A percentile compares a stretch with the other conserved stretches of the same genome.
phyloP scores from a whole-genome alignment of 192 early-diverging fungal genomes.

The Coemansia sp. region DNA sequence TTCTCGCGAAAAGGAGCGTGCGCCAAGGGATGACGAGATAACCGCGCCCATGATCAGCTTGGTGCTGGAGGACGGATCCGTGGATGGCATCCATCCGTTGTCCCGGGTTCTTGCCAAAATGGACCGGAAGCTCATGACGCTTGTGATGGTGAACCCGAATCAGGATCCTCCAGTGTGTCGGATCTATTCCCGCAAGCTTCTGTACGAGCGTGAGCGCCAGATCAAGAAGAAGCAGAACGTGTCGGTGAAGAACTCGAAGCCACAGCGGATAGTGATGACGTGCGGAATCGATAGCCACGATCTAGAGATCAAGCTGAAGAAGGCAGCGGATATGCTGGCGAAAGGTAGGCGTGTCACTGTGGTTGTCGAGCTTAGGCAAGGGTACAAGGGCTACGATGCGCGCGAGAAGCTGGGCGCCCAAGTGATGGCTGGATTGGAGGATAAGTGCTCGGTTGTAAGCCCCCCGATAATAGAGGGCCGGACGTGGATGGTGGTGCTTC shows the following conservation, averaged over 20 bases:
- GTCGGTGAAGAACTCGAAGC: conserved; percentile 9
- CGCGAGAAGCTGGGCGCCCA: conserved; percentile 5
- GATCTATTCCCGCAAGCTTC: conserved; percentile 32
- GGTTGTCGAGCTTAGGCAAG: conserved; percentile 16
- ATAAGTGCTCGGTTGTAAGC: conserved; percentile 2
- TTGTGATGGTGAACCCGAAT: conserved; percentile 30
- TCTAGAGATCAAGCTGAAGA: conserved; percentile 29
- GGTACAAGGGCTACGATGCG: background rate
- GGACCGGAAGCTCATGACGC: conserved; percentile 26
- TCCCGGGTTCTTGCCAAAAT: conserved; percentile 14
- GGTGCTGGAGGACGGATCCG: conserved; percentile 19
- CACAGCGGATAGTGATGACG: conserved; percentile 20
- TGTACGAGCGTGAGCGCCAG: conserved; percentile 41
- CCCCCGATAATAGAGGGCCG: conserved; percentile 18
- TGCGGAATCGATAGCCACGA: conserved; percentile 29
- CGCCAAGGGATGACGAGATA: conserved; percentile 46
- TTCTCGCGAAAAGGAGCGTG: conserved; percentile 4
- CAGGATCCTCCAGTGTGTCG: conserved; percentile 35
- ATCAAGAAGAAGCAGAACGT: conserved; percentile 19
- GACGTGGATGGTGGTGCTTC: conserved; percentile 30
- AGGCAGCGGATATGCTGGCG: conserved; percentile 13
- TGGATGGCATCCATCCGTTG: conserved; percentile 22
- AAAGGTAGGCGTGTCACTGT: conserved; percentile 33
- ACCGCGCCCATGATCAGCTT: conserved; percentile 23
- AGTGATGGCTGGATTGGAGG: conserved; percentile 7